Conservation (phyloP, 2,329 filamentous ascomycete species). For the Hymenoscyphus occultus region DNA sequence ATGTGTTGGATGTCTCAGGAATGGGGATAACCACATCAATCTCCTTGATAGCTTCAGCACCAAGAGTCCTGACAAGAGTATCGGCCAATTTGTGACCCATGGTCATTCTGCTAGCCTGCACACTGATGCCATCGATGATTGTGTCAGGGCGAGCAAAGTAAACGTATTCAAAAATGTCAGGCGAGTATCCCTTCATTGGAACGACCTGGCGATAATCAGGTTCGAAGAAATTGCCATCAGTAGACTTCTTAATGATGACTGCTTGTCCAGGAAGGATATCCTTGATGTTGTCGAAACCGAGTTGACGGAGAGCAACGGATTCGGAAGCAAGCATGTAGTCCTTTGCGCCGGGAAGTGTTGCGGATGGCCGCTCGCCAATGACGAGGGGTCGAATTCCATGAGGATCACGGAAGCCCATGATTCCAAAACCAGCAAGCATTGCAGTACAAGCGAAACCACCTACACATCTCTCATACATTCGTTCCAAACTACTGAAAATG, state of each 20-base stretch:
- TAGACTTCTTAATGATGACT: constrained; percentile 79
- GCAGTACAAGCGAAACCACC: constrained; percentile 78
- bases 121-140: constrained; percentile 82
- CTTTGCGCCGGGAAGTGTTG: constrained; percentile 56
- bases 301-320: constrained; percentile 76
- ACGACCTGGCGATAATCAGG: constrained; percentile 76
- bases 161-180: constrained; percentile 84
- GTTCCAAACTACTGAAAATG: constrained; percentile 67
- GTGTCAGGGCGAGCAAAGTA: constrained; percentile 84
- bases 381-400: constrained; percentile 82
- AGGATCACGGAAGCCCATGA: constrained; percentile 75
- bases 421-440: constrained; percentile 78
- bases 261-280: constrained; percentile 83
- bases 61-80: constrained; percentile 65
- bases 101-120: constrained; percentile 77
- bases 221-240: constrained; percentile 36
- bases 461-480: constrained; percentile 70
- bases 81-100: constrained; percentile 83
- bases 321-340: constrained; percentile 94
- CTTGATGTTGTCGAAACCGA: constrained; percentile 72
- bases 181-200: constrained; percentile 65
- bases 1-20: constrained; percentile 78
- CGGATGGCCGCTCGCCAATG: constrained; percentile 69
- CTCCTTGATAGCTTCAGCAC: constrained; percentile 65
- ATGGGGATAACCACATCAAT: constrained; percentile 86